phyloP scores from a whole-genome alignment of 805 yeast genomes.

The Wickerhamiella cacticola region DNA sequence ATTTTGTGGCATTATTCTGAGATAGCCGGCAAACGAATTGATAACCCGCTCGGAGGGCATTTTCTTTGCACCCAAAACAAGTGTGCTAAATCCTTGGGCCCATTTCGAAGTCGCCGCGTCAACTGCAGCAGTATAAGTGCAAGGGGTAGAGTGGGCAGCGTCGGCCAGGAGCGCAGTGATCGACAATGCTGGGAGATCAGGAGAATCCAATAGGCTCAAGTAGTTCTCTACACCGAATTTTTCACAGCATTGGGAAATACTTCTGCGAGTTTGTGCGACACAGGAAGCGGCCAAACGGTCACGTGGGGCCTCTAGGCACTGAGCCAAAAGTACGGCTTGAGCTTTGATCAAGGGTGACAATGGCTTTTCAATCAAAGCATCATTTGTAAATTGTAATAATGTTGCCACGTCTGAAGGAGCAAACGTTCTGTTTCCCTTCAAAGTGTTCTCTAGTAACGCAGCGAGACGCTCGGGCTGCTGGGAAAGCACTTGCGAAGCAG shows the following conservation, averaged over 20 bases:
- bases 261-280: not conserved
- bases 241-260: not conserved
- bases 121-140: constrained; percentile 1
- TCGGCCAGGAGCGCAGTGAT: constrained; percentile 8
- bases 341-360: not conserved
- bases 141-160: constrained; percentile 7
- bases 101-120: constrained; percentile 13
- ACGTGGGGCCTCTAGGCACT: constrained; percentile 1
- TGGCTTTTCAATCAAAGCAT: not conserved
- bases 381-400: constrained; percentile 11
- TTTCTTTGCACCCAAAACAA: constrained; percentile 26
- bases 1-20: constrained; percentile 31
- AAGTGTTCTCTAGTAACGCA: not conserved
- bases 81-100: constrained; percentile 22
- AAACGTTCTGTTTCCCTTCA: not conserved
- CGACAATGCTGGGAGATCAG: constrained; percentile 1
- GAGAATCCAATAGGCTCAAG: constrained; percentile 1
- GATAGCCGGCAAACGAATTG: constrained; percentile 33
- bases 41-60: constrained; percentile 19
- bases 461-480: constrained; percentile 3
- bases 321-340: constrained; percentile 8
- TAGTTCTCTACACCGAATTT: constrained; percentile 4
- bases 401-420: constrained; percentile 12
- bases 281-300: constrained; percentile 6
- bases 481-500: not conserved